Evolutionary conservation across 2,329 filamentous ascomycete species (phyloP).

Genomic region (Pyrenophora seminiperda): DNA sequence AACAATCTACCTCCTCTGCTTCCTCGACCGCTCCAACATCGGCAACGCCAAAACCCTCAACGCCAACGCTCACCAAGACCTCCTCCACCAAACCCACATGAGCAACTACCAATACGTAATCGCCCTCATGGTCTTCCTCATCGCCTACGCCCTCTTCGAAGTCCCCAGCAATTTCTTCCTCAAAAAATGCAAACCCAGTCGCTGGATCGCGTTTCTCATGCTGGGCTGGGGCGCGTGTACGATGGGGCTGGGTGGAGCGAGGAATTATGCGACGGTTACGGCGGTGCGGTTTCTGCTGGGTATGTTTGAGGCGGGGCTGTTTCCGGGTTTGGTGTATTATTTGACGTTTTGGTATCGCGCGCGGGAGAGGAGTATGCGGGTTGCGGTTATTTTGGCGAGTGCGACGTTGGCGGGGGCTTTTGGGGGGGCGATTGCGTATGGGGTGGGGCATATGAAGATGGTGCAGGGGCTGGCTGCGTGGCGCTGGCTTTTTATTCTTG

Average conservation of each 20-base stretch:
- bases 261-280: slow-evolving; percentile 51
- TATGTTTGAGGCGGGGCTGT: slow-evolving; percentile 34
- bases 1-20: slow-evolving; percentile 66
- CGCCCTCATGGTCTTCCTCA: slow-evolving; percentile 37
- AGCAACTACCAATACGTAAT: slow-evolving; percentile 60
- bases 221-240: slow-evolving; percentile 50
- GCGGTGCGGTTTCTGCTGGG: slow-evolving; percentile 51
- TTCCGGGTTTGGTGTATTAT: slow-evolving; percentile 55
- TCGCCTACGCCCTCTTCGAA: slow-evolving; percentile 49
- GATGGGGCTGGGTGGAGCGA: slow-evolving; percentile 53
- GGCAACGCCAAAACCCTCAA: slow-evolving; percentile 64
- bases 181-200: slow-evolving; percentile 59
- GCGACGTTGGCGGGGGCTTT: slow-evolving; percentile 63
- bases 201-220: slow-evolving; percentile 53
- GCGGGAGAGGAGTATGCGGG: slow-evolving; percentile 62
- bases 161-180: slow-evolving; percentile 65
- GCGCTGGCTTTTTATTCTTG: slow-evolving; percentile 35
- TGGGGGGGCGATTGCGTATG: slow-evolving; percentile 62
- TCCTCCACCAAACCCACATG: slow-evolving; percentile 67
- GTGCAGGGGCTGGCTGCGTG: slow-evolving; percentile 43
- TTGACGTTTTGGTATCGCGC: slow-evolving; percentile 63
- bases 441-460: slow-evolving; percentile 50
- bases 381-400: slow-evolving; percentile 62
- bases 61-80: slow-evolving; percentile 62
- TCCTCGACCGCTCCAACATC: slow-evolving; percentile 72